Evolutionary conservation across 2,329 filamentous ascomycete genomes (phyloP), one percentile per base, ranked within the genome.

Genomic region (Penicillium hordei): DNA sequence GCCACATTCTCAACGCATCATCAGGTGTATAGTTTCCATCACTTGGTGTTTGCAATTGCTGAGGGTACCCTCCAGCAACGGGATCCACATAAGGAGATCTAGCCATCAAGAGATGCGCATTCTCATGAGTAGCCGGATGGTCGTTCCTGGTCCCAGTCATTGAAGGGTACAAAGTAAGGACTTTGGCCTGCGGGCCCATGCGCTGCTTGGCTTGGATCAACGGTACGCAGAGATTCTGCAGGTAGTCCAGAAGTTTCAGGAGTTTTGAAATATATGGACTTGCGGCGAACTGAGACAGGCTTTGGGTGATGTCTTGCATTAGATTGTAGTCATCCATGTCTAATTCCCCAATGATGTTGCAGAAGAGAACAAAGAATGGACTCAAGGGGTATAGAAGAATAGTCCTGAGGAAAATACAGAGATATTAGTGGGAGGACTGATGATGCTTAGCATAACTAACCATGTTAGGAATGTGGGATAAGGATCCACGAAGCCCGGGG

Each of bases 351-450:
- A 68, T 65, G 21, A 68, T 61, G 48, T 67, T 67, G 58, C 65
- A 68, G 40, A 68, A 66, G 5, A 68, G 58, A 31, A 68, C 65
- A 39, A 67, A 68, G 38, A 67, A 68, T 4, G 65, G 65, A 43
- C 60, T 66, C 2, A 62, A 44, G 1, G 65, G 65, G 34, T 67
- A 68, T 31, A 67, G 36, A 7, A 67, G 48, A 12, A 64, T 42
- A 44, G 62, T 62, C 62, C 62, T 64, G 17, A 17, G 3, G 2
- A n/a, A 19, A 31, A 21, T 5, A 15, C 23, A 33, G 8, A 5
- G 3, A 13, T 17, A 17, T 39, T 10, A 50, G 34, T 17, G 4
- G 17, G 19, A 21, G 7, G 9, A 50, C 1, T 5, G n/a, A 1
- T 29, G 7, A 21, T 4, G 4, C 10, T 10, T 12, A 17, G 23